Base-by-base conservation (phyloP, 1,284 basidiomycete genomes). In the Fomitopsis betulina region DNA sequence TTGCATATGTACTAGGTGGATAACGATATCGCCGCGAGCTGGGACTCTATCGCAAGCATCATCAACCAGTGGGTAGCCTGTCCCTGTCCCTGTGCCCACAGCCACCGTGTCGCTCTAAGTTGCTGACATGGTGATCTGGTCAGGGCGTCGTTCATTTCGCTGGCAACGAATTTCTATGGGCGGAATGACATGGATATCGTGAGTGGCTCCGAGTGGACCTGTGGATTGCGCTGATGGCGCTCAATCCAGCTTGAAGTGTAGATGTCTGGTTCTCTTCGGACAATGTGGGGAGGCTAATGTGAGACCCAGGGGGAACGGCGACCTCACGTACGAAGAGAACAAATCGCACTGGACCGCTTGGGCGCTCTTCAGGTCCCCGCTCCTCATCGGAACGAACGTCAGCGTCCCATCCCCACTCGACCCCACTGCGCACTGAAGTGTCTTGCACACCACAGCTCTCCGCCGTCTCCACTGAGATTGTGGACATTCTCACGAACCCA, bases 281-380 rank as follows among this genome's bases (percentile, higher is more conserved):
- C 3, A 9, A 15, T 30, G 19, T 5, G n/a, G 8, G 19, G 23
- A 17, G 33, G 17, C 27, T 35, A n/a, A 56, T n/a, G 5, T 3
- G 7, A 2, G 19, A 17, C 13, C 19, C 57, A 84, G 81, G 15
- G 83, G 83, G 0, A 84, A 85, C 60, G 82, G 82, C 9, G 63
- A 65, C 30, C 73, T 85, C 40, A 83, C 79, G 2, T 79, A 72
- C 62, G 83, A 85, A 39, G 84, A 86, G 69, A 68, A 77, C 12
- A 84, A 85, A 65, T 75, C 83, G 1, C 82, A 84, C 63, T 85
- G 84, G 68, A 84, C 82, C 0, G 82, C 81, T 6, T 86, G 84
- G 84, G 82, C 83, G 33, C 70, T 86, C 25, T 79, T 85, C 76
- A 83, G 82, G 66, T 82, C 81, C 0, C 82, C 81, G 3, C 70